Evolutionary conservation across 371 early-diverging fungal species (phyloP), one percentile per base, ranked within the genome.

Genomic region (Mortierella sp.): DNA sequence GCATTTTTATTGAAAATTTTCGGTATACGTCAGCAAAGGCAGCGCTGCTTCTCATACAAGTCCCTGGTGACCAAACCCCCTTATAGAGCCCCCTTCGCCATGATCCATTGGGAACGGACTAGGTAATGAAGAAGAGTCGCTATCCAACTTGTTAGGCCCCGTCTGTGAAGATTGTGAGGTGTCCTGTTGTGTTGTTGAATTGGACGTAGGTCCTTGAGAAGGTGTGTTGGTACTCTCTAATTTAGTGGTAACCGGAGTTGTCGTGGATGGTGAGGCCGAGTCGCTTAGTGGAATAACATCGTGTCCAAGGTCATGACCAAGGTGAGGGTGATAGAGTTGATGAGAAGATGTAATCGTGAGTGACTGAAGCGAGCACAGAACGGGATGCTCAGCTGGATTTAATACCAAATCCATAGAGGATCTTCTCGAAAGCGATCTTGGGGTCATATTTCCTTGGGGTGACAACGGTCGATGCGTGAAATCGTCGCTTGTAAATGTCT

Each of bases 281-380:
- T 62, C 66, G 21, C 19, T 47, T 21, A 68, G 57, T 12, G 79
- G 68, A 48, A 73, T 30, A 45, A 48, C 62, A 26, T 79, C 79
- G 43, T 72, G 70, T 11, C 75, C 75, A 44, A 75, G 75, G 53
- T 65, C 66, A 43, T 75, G 75, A 4, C 70, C 75, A 9, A 75
- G 59, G 52, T 70, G 75, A 1, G 67, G 70, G 48, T 70, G 67
- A 62, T 75, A 70, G 46, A 70, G 70, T 47, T 68, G 66, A 29
- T 66, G 72, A 15, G 74, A 68, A 16, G 68, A 71, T 15, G 72
- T 60, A 50, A 76, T 59, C 14, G 66, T 72, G 23, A 79, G 68
- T 2, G 70, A 62, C 60, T 73, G 79, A n/a, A 79, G 60, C 0
- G 79, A 72, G 64, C 73, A 69, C 60, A 79, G 46, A 6, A 79